phyloP scores from a whole-genome alignment of 495 filamentous ascomycete species.

The Penicillium silybi region DNA sequence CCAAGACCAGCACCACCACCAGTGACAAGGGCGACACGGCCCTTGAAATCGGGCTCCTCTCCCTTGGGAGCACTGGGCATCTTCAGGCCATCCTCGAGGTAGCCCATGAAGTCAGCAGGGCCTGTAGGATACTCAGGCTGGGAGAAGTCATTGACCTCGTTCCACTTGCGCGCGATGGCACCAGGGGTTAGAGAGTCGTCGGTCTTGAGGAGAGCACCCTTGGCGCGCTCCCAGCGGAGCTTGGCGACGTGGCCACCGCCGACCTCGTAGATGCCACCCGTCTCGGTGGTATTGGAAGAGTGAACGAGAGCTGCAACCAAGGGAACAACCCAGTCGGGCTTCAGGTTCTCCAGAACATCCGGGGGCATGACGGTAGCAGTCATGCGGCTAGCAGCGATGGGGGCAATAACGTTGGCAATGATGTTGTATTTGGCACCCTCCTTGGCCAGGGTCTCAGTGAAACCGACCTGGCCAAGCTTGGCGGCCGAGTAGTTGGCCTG shows the following conservation, averaged over 20 bases:
- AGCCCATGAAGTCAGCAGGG: slow-evolving; percentile 81
- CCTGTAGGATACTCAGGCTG: slow-evolving; percentile 79
- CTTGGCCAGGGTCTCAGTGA: slow-evolving; percentile 97
- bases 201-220: slow-evolving; percentile 84
- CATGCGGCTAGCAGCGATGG: slow-evolving; percentile 95
- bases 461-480: slow-evolving; percentile 93
- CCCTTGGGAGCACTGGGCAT: slow-evolving; percentile 68
- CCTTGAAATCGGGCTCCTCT: slow-evolving; percentile 81
- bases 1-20: slow-evolving; percentile 87
- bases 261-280: slow-evolving; percentile 86
- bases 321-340: slow-evolving; percentile 95
- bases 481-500: slow-evolving; percentile 98
- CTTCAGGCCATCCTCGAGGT: slow-evolving; percentile 84
- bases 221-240: slow-evolving; percentile 91
- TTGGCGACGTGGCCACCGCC: slow-evolving; percentile 93
- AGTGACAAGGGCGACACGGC: slow-evolving; percentile 87
- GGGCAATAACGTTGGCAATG: slow-evolving; percentile 90
- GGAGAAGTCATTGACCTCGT: slow-evolving; percentile 82
- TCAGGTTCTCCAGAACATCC: slow-evolving; percentile 81
- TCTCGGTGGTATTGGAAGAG: slow-evolving; percentile 80
- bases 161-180: slow-evolving; percentile 85
- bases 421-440: slow-evolving; percentile 99
- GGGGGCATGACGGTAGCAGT: slow-evolving; percentile 97
- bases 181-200: slow-evolving; percentile 85
- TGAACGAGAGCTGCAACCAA: slow-evolving; percentile 88